Evolutionary conservation across 768 basidiomycete genomes (phyloP).

Genomic region (Suillus clintonianus): DNA sequence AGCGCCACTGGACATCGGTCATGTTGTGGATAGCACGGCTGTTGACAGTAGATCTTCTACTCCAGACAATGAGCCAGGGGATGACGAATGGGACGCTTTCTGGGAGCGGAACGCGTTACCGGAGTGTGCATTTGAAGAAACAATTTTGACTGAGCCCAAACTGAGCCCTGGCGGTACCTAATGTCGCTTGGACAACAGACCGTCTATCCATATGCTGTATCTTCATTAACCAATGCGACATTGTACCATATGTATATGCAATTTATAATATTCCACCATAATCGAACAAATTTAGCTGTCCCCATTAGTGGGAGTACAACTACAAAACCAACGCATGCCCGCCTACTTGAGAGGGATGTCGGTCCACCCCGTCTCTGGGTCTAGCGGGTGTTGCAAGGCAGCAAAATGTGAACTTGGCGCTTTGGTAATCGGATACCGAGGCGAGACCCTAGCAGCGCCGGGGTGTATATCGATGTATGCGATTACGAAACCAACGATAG

Average conservation of each 20-base stretch:
- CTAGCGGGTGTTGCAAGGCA: slow-evolving; percentile 24
- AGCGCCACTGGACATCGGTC: slow-evolving; percentile 39
- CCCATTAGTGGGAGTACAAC: not conserved
- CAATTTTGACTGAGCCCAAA: not conserved
- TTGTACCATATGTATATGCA: not conserved
- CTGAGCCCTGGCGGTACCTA: not conserved
- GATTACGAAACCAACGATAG: slow-evolving; percentile 19
- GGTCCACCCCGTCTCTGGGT: slow-evolving; percentile 24
- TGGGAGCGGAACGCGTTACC: slow-evolving; percentile 45
- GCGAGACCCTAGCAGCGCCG: slow-evolving; percentile 22
- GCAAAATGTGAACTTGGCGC: slow-evolving; percentile 30
- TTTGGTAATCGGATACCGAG: slow-evolving; percentile 29
- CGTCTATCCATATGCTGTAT: not conserved
- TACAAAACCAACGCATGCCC: not conserved
- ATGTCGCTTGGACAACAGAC: not conserved
- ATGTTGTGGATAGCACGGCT: slow-evolving; percentile 27
- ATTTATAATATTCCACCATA: slow-evolving; percentile 1
- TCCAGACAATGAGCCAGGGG: slow-evolving; percentile 29
- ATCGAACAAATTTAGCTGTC: slow-evolving; percentile 13
- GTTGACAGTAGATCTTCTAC: slow-evolving; percentile 15
- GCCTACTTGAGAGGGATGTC: slow-evolving; percentile 20
- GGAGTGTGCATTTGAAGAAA: slow-evolving; percentile 32
- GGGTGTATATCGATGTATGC: slow-evolving; percentile 32
- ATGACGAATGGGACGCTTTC: slow-evolving; percentile 52
- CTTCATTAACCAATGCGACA: not conserved